These are phyloP conservation scores for Xylariaceae sp. DNA, from an alignment of 2,329 filamentous ascomycete species.

Conservation along the genomic window DNA sequence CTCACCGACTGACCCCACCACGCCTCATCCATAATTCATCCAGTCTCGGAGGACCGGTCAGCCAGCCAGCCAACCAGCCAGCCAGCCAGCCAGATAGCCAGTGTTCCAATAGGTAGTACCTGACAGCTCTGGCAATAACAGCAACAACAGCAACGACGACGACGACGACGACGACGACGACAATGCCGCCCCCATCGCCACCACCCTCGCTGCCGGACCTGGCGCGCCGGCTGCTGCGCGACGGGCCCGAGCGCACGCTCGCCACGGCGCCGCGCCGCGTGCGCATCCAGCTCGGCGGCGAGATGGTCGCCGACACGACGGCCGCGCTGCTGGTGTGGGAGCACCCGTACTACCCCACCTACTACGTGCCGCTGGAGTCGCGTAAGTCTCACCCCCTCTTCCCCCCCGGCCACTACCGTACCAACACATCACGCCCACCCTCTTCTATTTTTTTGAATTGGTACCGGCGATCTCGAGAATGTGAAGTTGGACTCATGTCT, in stretches of 20 bases:
- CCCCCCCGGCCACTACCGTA: too few relatives aligned
- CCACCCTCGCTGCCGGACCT: conserved; percentile 17
- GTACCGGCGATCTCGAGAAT: too few relatives aligned
- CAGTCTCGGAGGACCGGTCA: too few relatives aligned
- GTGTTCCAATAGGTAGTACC: too few relatives aligned
- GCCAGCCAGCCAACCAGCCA: too few relatives aligned
- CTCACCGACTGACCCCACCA: too few relatives aligned
- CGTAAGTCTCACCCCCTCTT: not conserved
- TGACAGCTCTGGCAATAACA: too few relatives aligned
- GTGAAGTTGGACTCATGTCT: too few relatives aligned
- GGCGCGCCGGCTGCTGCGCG: conserved; percentile 14
- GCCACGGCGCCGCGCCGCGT: conserved; percentile 24
- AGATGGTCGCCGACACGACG: conserved; percentile 26
- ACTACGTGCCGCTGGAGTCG: conserved; percentile 23
- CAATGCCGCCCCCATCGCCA: conserved; percentile 8
- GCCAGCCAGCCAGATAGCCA: too few relatives aligned
- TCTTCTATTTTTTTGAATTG: too few relatives aligned
- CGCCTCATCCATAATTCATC: too few relatives aligned
- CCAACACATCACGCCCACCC: not conserved
- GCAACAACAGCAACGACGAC: not conserved
- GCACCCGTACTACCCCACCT: conserved; percentile 26
- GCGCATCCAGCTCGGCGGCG: conserved; percentile 21
- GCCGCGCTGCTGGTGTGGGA: conserved; percentile 29
- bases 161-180: too few relatives aligned
- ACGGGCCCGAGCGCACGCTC: conserved; percentile 25